phyloP scores from a whole-genome alignment of 352 stramenopile genomes.

The Phytopythium ostracodes region DNA sequence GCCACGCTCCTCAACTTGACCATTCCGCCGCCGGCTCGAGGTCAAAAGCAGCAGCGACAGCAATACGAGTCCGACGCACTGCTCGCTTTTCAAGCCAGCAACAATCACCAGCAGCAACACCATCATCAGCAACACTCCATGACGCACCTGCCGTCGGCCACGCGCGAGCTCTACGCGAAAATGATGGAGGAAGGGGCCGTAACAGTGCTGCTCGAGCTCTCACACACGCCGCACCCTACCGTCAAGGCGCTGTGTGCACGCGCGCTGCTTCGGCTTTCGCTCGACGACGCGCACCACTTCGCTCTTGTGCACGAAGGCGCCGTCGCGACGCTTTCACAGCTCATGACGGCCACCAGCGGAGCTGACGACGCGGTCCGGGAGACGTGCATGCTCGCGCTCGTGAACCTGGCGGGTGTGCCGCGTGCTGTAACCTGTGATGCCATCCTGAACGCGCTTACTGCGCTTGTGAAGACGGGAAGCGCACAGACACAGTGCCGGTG shows the following conservation, averaged over 20 bases:
- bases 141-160: slow-evolving; percentile 18
- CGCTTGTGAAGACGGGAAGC: slow-evolving; percentile 30
- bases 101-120: slow-evolving; percentile 1
- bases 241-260: slow-evolving; percentile 70
- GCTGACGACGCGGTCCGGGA: slow-evolving; percentile 49
- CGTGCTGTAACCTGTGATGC: slow-evolving; percentile 73
- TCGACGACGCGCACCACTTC: slow-evolving; percentile 73
- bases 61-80: not conserved
- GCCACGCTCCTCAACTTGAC: slow-evolving; percentile 81
- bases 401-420: slow-evolving; percentile 65
- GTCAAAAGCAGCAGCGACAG: not conserved
- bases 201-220: slow-evolving; percentile 52
- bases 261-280: slow-evolving; percentile 64
- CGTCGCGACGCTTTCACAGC: slow-evolving; percentile 56
- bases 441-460: slow-evolving; percentile 47
- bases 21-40: slow-evolving; percentile 1
- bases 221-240: slow-evolving; percentile 54
- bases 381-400: slow-evolving; percentile 59
- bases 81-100: not conserved
- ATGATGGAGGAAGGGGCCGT: slow-evolving; percentile 78
- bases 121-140: slow-evolving; percentile 3
- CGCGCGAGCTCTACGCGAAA: slow-evolving; percentile 51
- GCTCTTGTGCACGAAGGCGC: slow-evolving; percentile 75
- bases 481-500: slow-evolving; percentile 26
- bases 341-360: slow-evolving; percentile 45